Evolutionary conservation across 306 rosid species (phyloP).

Genomic region (Cicer arietinum): DNA sequence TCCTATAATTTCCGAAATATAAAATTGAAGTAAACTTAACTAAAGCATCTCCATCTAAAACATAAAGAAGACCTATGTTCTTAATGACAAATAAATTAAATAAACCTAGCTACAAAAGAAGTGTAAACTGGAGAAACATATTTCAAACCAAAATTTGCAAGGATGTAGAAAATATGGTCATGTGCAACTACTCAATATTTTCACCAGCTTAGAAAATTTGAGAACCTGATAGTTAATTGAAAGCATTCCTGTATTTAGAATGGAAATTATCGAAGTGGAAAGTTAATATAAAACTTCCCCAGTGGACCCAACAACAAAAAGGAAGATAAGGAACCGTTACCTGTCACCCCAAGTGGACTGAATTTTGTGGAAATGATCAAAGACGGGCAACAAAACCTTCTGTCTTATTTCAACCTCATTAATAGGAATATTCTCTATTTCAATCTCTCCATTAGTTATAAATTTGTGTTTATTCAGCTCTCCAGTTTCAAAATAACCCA

Average conservation of each 20-base stretch:
- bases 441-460: constrained; percentile 69
- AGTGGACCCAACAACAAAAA: constrained; percentile 15
- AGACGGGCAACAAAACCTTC: constrained; percentile 85
- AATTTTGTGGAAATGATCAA: constrained; percentile 68
- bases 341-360: constrained; percentile 79
- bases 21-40: constrained; percentile 34
- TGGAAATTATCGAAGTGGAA: constrained; percentile 5
- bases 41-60: constrained; percentile 2
- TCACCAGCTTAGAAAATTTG: neutral
- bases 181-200: neutral
- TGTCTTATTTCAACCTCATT: constrained; percentile 78
- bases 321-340: constrained; percentile 51
- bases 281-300: constrained; percentile 5
- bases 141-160: constrained; percentile 32
- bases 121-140: constrained; percentile 7
- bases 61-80: neutral
- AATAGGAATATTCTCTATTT: constrained; percentile 73
- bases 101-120: constrained; percentile 38
- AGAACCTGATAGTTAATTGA: constrained; percentile 32
- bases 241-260: constrained; percentile 32
- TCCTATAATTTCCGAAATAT: constrained; percentile 15
- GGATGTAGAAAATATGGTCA: constrained; percentile 36
- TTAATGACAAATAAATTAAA: constrained; percentile 14
- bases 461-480: constrained; percentile 50
- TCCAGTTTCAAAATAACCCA: constrained; percentile 57